A percentile compares a stretch with the other conserved stretches of the same genome.
Conservation (phyloP, 768 basidiomycete species). For the Tricholoma furcatifolium region DNA sequence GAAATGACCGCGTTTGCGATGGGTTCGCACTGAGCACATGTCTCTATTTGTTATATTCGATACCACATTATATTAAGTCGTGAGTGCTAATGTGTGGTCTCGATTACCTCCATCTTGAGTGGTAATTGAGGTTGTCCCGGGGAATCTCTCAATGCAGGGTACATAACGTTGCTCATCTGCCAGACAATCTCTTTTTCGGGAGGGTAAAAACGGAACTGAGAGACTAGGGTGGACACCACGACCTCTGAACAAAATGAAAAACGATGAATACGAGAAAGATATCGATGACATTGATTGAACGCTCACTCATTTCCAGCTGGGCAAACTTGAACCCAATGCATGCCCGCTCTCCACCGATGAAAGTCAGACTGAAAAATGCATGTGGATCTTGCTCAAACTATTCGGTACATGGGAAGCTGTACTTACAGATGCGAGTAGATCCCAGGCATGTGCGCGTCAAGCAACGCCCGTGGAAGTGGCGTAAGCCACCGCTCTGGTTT, state of each 20-base stretch:
- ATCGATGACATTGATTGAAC: background rate
- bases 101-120: constrained; percentile 10
- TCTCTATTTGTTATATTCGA: too few species aligned
- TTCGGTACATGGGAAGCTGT: background rate
- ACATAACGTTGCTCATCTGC: constrained; percentile 14
- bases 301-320: constrained; percentile 36
- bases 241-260: too few species aligned
- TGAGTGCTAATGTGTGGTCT: too few species aligned
- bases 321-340: constrained; percentile 39
- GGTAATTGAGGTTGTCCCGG: constrained; percentile 13
- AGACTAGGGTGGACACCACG: too few species aligned
- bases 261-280: too few species aligned
- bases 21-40: background rate
- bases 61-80: too few species aligned
- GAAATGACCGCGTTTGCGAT: background rate
- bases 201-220: too few species aligned
- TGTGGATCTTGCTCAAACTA: background rate
- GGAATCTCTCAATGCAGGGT: constrained; percentile 14
- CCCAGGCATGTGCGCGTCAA: constrained; percentile 31
- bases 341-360: constrained; percentile 31
- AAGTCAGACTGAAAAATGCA: constrained; percentile 27
- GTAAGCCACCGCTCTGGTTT: constrained; percentile 39
- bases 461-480: constrained; percentile 25
- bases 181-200: too few species aligned
- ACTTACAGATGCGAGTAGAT: constrained; percentile 34